These are phyloP conservation scores for Alternaria rosae DNA, from an alignment of 2,329 filamentous ascomycete species.

Conservation along the genomic window DNA sequence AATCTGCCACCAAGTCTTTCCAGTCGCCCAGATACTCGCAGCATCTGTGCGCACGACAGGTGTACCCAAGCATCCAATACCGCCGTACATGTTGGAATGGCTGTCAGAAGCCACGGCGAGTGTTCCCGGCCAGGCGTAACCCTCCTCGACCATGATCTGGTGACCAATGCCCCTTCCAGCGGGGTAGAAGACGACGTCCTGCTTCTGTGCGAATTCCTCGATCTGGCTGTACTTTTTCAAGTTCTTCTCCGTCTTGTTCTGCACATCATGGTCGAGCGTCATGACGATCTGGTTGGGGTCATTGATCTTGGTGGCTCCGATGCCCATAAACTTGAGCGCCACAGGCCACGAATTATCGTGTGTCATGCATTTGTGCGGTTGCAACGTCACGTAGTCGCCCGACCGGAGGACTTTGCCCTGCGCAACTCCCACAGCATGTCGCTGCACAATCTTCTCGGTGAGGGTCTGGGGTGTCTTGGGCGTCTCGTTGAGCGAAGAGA, in stretches of 20 bases:
- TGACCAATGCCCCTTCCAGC: constrained; percentile 86
- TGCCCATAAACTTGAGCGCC: constrained; percentile 80
- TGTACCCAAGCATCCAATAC: constrained; percentile 77
- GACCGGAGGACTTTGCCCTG: constrained; percentile 76
- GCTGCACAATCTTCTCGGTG: constrained; percentile 91
- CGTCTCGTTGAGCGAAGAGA: constrained; percentile 70
- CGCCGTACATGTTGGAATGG: constrained; percentile 86
- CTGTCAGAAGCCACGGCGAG: constrained; percentile 79
- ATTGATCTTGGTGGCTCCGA: constrained; percentile 77
- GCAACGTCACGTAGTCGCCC: constrained; percentile 84
- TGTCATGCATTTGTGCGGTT: constrained; percentile 79
- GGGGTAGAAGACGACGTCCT: constrained; percentile 79
- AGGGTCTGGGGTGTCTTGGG: constrained; percentile 73
- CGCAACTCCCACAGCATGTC: constrained; percentile 77
- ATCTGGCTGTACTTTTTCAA: constrained; percentile 84
- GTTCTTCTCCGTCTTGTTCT: constrained; percentile 80
- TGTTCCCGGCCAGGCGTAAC: constrained; percentile 84
- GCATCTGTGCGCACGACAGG: constrained; percentile 88
- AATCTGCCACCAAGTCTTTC: constrained; percentile 85
- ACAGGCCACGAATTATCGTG: constrained; percentile 86
- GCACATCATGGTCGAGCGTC: constrained; percentile 87
- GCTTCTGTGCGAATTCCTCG: constrained; percentile 78
- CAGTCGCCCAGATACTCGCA: constrained; percentile 83
- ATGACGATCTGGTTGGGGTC: constrained; percentile 78
- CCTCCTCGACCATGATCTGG: constrained; percentile 90